Percentiles rank a stretch among this genome's conserved stretches.
Evolutionary conservation across 495 filamentous ascomycete genomes (phyloP).

Genomic region (Penicillium canescens): DNA sequence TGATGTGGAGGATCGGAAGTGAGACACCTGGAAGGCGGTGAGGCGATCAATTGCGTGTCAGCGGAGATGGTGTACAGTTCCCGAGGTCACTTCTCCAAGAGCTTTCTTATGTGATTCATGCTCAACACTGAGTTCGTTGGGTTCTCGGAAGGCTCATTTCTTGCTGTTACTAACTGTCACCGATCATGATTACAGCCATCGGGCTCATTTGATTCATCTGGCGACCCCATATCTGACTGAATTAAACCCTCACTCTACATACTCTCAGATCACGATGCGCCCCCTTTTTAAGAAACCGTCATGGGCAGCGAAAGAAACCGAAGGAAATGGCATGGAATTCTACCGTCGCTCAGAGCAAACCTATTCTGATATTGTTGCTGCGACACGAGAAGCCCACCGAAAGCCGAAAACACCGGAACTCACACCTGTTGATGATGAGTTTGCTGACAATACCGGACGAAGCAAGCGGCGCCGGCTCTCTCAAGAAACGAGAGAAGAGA

Average conservation of each 20-base stretch:
- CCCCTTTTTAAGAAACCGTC: slow-evolving; percentile 69
- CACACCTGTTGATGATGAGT: neutral
- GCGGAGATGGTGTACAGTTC: neutral
- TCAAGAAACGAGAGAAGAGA: neutral
- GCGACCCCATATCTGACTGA: too few species aligned
- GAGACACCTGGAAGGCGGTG: slow-evolving; percentile 6
- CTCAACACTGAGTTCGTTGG: too few species aligned
- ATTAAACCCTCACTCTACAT: neutral
- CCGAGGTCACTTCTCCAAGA: too few species aligned
- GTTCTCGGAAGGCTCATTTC: too few species aligned
- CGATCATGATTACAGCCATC: too few species aligned
- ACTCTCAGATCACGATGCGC: slow-evolving; percentile 40
- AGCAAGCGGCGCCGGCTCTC: slow-evolving; percentile 14
- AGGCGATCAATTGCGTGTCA: neutral
- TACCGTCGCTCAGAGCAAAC: slow-evolving; percentile 68
- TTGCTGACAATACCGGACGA: neutral
- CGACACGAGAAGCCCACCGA: slow-evolving; percentile 41
- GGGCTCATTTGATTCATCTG: too few species aligned
- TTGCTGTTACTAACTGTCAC: too few species aligned
- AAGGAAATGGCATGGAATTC: slow-evolving; percentile 54
- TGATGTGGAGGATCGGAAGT: neutral
- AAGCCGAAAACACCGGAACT: slow-evolving; percentile 15
- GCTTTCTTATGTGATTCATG: too few species aligned
- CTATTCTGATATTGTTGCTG: slow-evolving; percentile 59
- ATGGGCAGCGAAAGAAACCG: slow-evolving; percentile 46